Evolutionary conservation across 2,329 filamentous ascomycete species (phyloP), one percentile per base, ranked within the genome.

Genomic region (Talaromyces funiculosus): DNA sequence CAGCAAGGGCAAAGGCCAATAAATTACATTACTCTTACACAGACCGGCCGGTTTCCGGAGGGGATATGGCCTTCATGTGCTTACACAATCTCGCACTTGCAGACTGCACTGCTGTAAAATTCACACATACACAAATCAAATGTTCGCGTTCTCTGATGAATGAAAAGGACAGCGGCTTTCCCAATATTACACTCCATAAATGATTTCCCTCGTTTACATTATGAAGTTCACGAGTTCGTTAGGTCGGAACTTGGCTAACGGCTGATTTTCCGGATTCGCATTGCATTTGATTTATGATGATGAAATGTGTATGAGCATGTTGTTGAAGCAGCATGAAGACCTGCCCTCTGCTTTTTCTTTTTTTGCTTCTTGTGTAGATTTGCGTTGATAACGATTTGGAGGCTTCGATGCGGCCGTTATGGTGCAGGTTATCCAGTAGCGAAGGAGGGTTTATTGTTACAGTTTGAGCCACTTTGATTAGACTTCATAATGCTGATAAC

Each of bases 1-100:
- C 65, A 75, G 73, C 72, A 72, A 72, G 68, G 72, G 74, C 57
- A 75, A 76, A 69, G 74, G 71, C 61, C 70, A 73, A 71, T 74
- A 75, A 63, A 71, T 67, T 61, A 68, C 54, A n/a, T 20, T 4
- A 33, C 47, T 51, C 24, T 49, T n/a, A 16, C 22, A 51, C 47
- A 43, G 37, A 55, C 37, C 37, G 53, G 53, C 53, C 24, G 53
- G 37, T 55, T 55, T 29, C 35, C 33, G 37, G 53, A 24, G 53
- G 20, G 29, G 35, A 24, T 38, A 38, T n/a, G 33, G 51, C 14
- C 20, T 54, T 38, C 29, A 54, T 54, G 51, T 38, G 51, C 51
- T 54, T 40, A 18, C 51, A 40, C 33, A 54, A 29, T 38, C 51
- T 40, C 40, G 51, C 51, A 54, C 38, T 51, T 53, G 51, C 51